phyloP scores from a whole-genome alignment of 129 eudicot species.

The Glebionis coronaria region DNA sequence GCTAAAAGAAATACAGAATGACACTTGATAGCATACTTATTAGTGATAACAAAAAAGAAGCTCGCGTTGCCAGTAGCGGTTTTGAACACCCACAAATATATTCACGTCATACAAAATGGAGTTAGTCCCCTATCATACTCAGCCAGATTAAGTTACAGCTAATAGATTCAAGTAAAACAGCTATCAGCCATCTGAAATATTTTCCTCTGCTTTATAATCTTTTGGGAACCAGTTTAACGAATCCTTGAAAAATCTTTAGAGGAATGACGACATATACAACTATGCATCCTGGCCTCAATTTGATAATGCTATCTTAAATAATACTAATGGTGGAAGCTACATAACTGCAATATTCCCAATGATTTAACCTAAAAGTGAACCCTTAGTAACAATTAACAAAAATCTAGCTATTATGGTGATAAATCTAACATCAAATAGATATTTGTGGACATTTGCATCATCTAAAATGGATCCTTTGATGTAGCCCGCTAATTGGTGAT shows the following conservation, averaged over 20 bases:
- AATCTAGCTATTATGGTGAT: background rate
- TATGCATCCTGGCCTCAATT: slow-evolving; percentile 9
- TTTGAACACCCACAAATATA: background rate
- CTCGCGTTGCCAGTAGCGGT: slow-evolving; percentile 4
- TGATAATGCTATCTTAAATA: background rate
- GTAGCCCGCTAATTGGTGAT: background rate
- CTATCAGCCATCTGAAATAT: background rate
- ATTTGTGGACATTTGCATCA: slow-evolving; percentile 5
- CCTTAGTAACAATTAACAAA: slow-evolving; percentile 6
- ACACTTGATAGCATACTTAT: slow-evolving; percentile 17
- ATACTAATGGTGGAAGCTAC: slow-evolving; percentile 7
- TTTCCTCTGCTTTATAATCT: background rate
- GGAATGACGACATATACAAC: background rate
- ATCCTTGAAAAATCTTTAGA: slow-evolving; percentile 12
- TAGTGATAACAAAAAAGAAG: slow-evolving; percentile 14
- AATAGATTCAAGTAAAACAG: slow-evolving; percentile 7
- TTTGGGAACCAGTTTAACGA: background rate
- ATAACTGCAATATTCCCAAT: slow-evolving; percentile 4
- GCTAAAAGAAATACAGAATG: background rate
- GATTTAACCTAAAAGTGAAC: background rate
- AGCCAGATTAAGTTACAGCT: background rate
- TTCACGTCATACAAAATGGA: background rate
- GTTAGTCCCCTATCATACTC: slow-evolving; percentile 9
- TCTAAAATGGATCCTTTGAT: slow-evolving; percentile 7
- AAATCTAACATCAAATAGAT: slow-evolving; percentile 1